Percentiles rank a stretch among this genome's conserved stretches.
Evolutionary conservation across 2,329 filamentous ascomycete species (phyloP).

Genomic region (Rhynchosporium secalis): DNA sequence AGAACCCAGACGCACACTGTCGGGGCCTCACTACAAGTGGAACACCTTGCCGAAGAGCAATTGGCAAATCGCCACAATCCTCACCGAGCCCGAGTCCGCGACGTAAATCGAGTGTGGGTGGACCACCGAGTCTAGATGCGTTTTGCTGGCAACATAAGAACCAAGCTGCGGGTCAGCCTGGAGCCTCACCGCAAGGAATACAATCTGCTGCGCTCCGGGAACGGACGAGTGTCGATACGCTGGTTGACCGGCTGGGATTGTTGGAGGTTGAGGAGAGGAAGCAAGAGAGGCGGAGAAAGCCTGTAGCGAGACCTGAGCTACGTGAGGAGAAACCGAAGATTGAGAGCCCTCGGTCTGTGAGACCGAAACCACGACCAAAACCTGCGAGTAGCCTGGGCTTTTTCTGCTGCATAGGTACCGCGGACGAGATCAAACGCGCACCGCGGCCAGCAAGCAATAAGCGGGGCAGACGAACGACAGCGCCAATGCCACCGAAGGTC

Average conservation of each 20-base stretch:
- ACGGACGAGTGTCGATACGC: conserved; percentile 80
- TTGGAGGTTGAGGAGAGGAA: conserved; percentile 53
- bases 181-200: conserved; percentile 40
- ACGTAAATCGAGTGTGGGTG: conserved; percentile 30
- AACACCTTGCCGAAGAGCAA: conserved; percentile 75
- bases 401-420: conserved; percentile 37
- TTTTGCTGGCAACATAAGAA: conserved; percentile 98
- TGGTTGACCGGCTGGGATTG: conserved; percentile 76
- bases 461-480: conserved; percentile 21
- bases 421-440: conserved; percentile 30
- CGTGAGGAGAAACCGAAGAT: conserved; percentile 14
- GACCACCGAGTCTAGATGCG: conserved; percentile 34
- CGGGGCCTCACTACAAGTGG: conserved; percentile 81
- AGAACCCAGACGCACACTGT: conserved; percentile 81
- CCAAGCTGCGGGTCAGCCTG: conserved; percentile 57
- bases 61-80: conserved; percentile 48
- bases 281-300: conserved; percentile 31
- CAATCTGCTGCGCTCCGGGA: conserved; percentile 55
- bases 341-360: conserved; percentile 17
- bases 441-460: conserved; percentile 33
- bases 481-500: conserved; percentile 18
- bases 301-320: conserved; percentile 32
- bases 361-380: conserved; percentile 24
- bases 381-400: conserved; percentile 30
- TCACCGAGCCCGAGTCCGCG: conserved; percentile 36